Percentiles rank a stretch among this genome's conserved stretches.
Conservation (phyloP, 805 yeast genomes). For the Ogataea methanolica region DNA sequence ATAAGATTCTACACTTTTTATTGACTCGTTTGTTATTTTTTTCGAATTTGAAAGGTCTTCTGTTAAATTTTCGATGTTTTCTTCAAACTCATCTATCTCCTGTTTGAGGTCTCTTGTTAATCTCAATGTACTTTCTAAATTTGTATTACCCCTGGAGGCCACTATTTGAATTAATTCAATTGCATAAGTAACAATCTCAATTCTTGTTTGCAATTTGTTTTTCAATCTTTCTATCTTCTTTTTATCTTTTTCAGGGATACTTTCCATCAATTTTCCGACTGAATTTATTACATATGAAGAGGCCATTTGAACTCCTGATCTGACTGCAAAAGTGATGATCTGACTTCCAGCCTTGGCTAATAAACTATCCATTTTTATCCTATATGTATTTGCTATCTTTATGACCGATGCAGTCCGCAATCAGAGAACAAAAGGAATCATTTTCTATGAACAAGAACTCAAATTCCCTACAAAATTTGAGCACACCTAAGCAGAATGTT, state of each 20-base stretch:
- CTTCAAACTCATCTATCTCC: conserved; percentile 57
- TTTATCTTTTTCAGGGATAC: conserved; percentile 51
- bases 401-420: too few relatives aligned
- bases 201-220: conserved; percentile 48
- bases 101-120: conserved; percentile 50
- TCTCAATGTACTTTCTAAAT: conserved; percentile 48
- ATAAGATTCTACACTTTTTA: conserved; percentile 42
- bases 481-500: too few relatives aligned
- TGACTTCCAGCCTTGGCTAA: conserved; percentile 60
- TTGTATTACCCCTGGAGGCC: conserved; percentile 58
- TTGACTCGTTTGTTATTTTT: conserved; percentile 25
- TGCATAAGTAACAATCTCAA: conserved; percentile 58
- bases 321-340: conserved; percentile 73
- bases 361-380: conserved; percentile 34
- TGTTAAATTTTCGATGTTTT: conserved; percentile 38
- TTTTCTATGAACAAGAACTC: too few relatives aligned
- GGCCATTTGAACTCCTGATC: conserved; percentile 72
- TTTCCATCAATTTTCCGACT: conserved; percentile 50
- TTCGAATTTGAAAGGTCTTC: conserved; percentile 21
- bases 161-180: conserved; percentile 62
- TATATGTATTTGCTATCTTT: too few relatives aligned
- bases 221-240: conserved; percentile 37
- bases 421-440: too few relatives aligned
- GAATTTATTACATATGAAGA: conserved; percentile 68
- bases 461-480: too few relatives aligned